Evolutionary conservation across 2,329 filamentous ascomycete species (phyloP).

Genomic region (Penicillium sp.): DNA sequence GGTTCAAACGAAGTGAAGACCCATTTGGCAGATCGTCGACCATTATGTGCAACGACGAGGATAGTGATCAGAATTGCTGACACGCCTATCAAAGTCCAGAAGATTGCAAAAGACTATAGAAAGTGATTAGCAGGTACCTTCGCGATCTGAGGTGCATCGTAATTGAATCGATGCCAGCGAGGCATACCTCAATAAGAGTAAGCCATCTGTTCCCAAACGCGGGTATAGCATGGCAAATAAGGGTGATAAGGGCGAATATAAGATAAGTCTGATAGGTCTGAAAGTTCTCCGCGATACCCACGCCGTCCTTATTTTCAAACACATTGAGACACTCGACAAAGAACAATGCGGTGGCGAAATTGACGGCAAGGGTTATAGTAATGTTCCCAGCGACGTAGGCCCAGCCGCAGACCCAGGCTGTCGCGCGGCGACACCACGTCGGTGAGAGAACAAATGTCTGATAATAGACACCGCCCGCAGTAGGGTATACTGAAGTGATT

Average conservation of each 20-base stretch:
- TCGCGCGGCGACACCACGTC: constrained; percentile 61
- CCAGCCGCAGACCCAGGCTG: constrained; percentile 69
- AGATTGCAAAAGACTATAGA: constrained; percentile 71
- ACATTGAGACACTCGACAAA: constrained; percentile 53
- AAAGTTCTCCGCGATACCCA: too few species aligned
- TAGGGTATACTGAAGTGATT: constrained; percentile 66
- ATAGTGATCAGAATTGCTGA: constrained; percentile 66
- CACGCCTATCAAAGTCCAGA: constrained; percentile 65
- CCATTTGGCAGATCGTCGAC: constrained; percentile 61
- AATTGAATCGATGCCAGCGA: too few species aligned
- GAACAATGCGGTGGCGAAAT: constrained; percentile 65
- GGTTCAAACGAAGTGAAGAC: constrained; percentile 55
- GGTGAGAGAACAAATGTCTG: constrained; percentile 65
- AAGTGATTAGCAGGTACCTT: too few species aligned
- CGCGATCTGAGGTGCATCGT: too few species aligned
- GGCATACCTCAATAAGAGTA: too few species aligned
- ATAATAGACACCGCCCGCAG: constrained; percentile 68
- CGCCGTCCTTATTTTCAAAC: too few species aligned
- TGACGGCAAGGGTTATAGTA: constrained; percentile 71
- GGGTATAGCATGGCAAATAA: too few species aligned
- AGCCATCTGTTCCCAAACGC: too few species aligned
- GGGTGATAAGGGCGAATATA: too few species aligned
- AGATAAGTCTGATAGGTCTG: too few species aligned
- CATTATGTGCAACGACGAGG: constrained; percentile 65
- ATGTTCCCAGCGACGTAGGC: constrained; percentile 75